phyloP scores from a whole-genome alignment of 2,329 filamentous ascomycete genomes.

The Ophiosphaerella korrae region DNA sequence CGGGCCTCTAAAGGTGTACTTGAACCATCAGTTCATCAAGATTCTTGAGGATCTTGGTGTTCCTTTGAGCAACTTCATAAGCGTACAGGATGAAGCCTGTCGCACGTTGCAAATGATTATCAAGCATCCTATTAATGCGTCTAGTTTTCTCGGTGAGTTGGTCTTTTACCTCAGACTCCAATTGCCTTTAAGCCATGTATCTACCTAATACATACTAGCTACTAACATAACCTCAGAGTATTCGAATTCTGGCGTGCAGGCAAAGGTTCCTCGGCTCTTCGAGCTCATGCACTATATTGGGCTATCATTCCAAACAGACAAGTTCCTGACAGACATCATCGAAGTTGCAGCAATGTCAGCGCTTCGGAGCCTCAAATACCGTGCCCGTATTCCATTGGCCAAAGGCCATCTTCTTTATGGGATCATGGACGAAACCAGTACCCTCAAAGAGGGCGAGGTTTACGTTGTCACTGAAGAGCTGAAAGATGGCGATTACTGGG shows the following conservation, averaged over 20 bases:
- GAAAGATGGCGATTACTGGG: conserved; percentile 24
- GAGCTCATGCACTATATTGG: conserved; percentile 61
- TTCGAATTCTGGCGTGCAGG: conserved; percentile 64
- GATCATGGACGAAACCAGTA: conserved; percentile 80
- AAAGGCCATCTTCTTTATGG: conserved; percentile 79
- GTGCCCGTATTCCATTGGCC: conserved; percentile 72
- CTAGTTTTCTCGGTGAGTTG: conserved; percentile 61
- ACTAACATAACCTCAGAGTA: conserved; percentile 43
- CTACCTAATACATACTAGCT: neutral
- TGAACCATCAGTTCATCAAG: conserved; percentile 84
- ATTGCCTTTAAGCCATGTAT: neutral
- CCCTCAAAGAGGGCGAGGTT: conserved; percentile 69
- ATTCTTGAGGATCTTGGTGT: conserved; percentile 81
- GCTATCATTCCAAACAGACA: conserved; percentile 69
- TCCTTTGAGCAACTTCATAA: conserved; percentile 62
- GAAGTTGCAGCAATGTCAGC: conserved; percentile 73
- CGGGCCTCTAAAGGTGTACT: conserved; percentile 68
- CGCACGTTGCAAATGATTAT: conserved; percentile 64
- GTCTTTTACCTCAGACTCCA: neutral
- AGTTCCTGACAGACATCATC: conserved; percentile 71
- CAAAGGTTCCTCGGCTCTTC: conserved; percentile 68
- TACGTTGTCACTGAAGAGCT: conserved; percentile 64
- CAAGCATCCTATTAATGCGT: conserved; percentile 63
- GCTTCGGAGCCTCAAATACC: conserved; percentile 77
- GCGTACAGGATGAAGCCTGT: conserved; percentile 68